Evolutionary conservation across 2,329 filamentous ascomycete species (phyloP).

Genomic region (Metarhizium robertsii): DNA sequence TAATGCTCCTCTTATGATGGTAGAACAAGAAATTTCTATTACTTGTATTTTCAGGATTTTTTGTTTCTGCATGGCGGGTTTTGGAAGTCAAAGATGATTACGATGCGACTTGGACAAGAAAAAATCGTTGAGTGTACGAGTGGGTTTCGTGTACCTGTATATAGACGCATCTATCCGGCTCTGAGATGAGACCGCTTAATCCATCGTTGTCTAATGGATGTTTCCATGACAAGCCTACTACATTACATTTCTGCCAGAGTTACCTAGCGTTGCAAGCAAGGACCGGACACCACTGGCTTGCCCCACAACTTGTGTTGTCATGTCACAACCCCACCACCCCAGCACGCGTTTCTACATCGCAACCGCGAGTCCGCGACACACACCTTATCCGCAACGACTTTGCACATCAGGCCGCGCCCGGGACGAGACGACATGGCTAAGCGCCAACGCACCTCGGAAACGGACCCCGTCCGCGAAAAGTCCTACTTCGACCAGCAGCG

Average conservation of each 20-base stretch:
- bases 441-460: conserved; percentile 11
- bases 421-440: conserved; percentile 4
- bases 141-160: background rate
- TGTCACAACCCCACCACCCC: no score
- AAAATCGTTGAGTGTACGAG: background rate
- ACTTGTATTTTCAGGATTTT: background rate
- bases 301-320: no score
- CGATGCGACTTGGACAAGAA: conserved; percentile 6
- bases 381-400: no score
- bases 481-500: conserved; percentile 71
- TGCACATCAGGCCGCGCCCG: background rate
- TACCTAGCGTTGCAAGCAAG: no score
- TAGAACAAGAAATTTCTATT: conserved; percentile 5
- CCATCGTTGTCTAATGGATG: background rate
- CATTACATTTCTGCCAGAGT: no score
- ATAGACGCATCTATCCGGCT: background rate
- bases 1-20: conserved; percentile 38
- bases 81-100: conserved; percentile 6
- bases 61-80: conserved; percentile 17
- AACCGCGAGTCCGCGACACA: no score
- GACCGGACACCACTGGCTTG: no score
- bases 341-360: no score
- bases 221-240: background rate
- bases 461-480: conserved; percentile 26
- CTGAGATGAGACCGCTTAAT: background rate